Evolutionary conservation across 495 filamentous ascomycete genomes (phyloP).

Genomic region (Delitschia confertaspora): DNA sequence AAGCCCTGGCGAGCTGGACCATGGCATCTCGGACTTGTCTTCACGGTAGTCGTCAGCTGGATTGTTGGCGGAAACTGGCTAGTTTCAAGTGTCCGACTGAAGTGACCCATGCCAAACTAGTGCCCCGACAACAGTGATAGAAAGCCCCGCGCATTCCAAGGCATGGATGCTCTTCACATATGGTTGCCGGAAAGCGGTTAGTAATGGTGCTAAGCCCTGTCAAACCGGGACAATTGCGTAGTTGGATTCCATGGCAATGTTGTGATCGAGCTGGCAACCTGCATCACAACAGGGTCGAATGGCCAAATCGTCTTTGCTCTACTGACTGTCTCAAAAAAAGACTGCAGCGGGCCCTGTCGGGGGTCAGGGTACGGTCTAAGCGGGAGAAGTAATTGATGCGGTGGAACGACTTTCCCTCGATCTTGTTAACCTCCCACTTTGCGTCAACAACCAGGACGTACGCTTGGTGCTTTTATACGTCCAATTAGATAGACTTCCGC

Average conservation of each 20-base stretch:
- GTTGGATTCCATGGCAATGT: constrained; percentile 2
- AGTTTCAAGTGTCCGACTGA: too few relatives aligned
- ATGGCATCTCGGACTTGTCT: too few relatives aligned
- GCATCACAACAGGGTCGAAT: constrained; percentile 8
- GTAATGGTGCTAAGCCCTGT: constrained; percentile 2
- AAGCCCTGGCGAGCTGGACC: constrained; percentile 9
- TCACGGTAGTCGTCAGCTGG: too few relatives aligned
- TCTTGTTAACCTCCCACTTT: constrained; percentile 19
- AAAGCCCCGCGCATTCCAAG: too few relatives aligned
- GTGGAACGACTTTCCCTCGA: constrained; percentile 25
- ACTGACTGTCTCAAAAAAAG: constrained; percentile 4
- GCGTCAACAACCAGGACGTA: constrained; percentile 1
- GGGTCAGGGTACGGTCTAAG: constrained; percentile 21
- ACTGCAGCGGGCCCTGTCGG: constrained; percentile 7
- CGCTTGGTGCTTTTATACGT: constrained; percentile 4
- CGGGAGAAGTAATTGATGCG: constrained; percentile 20
- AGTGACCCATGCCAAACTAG: too few relatives aligned
- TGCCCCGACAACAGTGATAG: too few relatives aligned
- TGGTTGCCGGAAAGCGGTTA: too few relatives aligned
- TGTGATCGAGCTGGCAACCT: constrained; percentile 1
- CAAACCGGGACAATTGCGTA: constrained; percentile 5
- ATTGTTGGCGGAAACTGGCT: too few relatives aligned
- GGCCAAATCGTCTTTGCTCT: constrained; percentile 5
- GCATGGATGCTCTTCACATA: too few relatives aligned
- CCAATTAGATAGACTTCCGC: constrained; percentile 4